Base-by-base conservation (phyloP, 257 asterid species). In the Rubia yunnanensis region DNA sequence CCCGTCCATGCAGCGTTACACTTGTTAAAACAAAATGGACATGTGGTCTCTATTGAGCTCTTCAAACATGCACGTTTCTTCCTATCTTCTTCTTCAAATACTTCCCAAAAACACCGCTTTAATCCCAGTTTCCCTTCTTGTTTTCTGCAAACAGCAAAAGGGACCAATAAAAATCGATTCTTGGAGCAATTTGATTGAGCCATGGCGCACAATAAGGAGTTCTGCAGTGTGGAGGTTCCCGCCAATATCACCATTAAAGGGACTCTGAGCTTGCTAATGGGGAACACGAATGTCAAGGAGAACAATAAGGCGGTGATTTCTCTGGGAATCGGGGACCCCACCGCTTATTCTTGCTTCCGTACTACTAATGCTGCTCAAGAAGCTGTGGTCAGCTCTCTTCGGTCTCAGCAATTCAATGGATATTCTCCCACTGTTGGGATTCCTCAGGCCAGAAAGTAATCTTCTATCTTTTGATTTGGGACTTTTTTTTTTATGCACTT, bases 261-360 rank as follows among this genome's bases (percentile, higher is more conserved):
- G 72, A 82, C 82, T 34, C 85, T 91, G n/a, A 82, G 83, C 5
- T 70, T 81, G 76, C 53, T 91, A 65, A 80, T 76, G 88, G 91
- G 58, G 31, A 79, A 73, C 39, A 65, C 76, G 0, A 77, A 66
- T 54, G 74, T 32, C 5, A 66, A 61, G 36, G 75, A 69, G 10
- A 70, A 73, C 31, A 67, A 66, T 26, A 82, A 68, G 65, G 68
- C 66, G 36, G 77, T 86, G 23, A 88, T 91, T 70, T 86, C 95
- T 34, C 65, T 91, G 70, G 97, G 92, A 36, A 85, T 91, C 23
- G 97, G 97, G 10, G 96, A 91, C 61, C 97, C 97, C 0, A 88
- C 97, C 11, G 89, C 85, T 9, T 78, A 77, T 66, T 83, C 92
- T 23, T 91, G 97, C 72, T 91, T 88, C 44, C 56, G 58, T 48